Conservation (phyloP, 2,329 filamentous ascomycete species). For the Trichoderma sp. region DNA sequence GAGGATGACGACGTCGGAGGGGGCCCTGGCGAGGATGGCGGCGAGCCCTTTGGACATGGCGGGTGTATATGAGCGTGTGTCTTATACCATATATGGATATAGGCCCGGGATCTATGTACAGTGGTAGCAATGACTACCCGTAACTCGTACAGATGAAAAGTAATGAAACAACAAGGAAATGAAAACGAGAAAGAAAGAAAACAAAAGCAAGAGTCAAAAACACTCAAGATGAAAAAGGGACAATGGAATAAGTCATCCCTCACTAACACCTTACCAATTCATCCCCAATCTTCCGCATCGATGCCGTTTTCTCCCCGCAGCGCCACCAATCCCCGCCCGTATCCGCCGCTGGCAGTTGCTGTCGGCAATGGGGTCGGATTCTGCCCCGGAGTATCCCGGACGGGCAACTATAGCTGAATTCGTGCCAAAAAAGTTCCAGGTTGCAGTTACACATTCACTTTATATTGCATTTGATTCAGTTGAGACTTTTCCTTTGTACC, state of each 20-base stretch:
- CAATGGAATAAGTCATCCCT: not conserved
- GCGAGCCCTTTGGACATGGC: constrained; percentile 57
- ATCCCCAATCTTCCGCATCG: not conserved
- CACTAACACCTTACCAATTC: not conserved
- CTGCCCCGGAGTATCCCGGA: not conserved
- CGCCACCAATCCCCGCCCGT: not conserved
- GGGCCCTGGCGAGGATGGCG: constrained; percentile 74
- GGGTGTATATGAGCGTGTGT: not conserved
- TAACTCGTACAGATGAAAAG: too few species aligned
- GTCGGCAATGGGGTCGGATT: constrained; percentile 23
- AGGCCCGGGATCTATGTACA: too few species aligned
- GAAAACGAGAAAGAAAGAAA: not conserved
- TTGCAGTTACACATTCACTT: not conserved
- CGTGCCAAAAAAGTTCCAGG: not conserved
- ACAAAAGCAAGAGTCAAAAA: not conserved
- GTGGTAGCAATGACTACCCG: not conserved
- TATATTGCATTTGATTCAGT: not conserved
- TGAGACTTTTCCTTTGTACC: not conserved
- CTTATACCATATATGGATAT: too few species aligned
- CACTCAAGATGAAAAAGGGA: not conserved
- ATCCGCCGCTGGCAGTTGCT: constrained; percentile 23
- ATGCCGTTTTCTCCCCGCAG: not conserved
- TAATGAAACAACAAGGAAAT: not conserved
- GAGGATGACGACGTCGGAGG: constrained; percentile 83
- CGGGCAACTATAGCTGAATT: not conserved